These are phyloP conservation scores for Acrodontium crateriforme DNA, from an alignment of 2,329 filamentous ascomycete genomes.

Conservation along the genomic window DNA sequence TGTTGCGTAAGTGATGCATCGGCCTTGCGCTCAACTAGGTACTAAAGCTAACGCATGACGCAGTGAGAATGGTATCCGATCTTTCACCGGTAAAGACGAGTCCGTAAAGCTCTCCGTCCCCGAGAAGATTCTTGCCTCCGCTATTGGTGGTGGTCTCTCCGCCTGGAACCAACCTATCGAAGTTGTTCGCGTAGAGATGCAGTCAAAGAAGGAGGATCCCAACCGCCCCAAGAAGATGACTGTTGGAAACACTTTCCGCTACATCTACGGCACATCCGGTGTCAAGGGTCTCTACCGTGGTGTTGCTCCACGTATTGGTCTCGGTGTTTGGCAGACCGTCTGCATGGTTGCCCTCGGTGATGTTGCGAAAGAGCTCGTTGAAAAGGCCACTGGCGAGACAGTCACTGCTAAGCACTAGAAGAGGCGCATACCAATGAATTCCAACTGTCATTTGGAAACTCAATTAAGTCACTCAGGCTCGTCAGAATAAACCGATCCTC, in stretches of 20 bases:
- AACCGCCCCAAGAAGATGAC: conserved; percentile 99
- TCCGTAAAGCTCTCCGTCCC: conserved; percentile 53
- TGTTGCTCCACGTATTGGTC: conserved; percentile 82
- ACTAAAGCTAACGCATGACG: conserved; percentile 4
- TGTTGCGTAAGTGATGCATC: conserved; percentile 42
- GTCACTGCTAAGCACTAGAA: conserved; percentile 54
- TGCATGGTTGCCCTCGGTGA: conserved; percentile 99
- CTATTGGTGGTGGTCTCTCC: conserved; percentile 80
- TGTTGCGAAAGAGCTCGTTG: conserved; percentile 52
- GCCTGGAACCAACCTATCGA: conserved; percentile 99
- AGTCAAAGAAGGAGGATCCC: conserved; percentile 95
- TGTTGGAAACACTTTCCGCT: conserved; percentile 64
- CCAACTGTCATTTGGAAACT: too few species aligned
- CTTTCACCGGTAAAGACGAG: conserved; percentile 62
- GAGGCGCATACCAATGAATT: too few species aligned
- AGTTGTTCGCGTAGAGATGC: conserved; percentile 99
- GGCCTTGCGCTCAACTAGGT: not conserved
- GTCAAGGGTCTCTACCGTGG: conserved; percentile 89
- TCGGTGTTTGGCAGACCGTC: conserved; percentile 97
- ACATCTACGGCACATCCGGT: conserved; percentile 86
- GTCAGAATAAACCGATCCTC: too few species aligned
- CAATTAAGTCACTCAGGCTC: too few species aligned
- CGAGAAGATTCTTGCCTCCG: conserved; percentile 83
- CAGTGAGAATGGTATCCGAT: conserved; percentile 69
- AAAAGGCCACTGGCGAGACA: conserved; percentile 49